Base-by-base conservation (phyloP, 2,329 filamentous ascomycete species). In the Pseudofabraea citricarpa region DNA sequence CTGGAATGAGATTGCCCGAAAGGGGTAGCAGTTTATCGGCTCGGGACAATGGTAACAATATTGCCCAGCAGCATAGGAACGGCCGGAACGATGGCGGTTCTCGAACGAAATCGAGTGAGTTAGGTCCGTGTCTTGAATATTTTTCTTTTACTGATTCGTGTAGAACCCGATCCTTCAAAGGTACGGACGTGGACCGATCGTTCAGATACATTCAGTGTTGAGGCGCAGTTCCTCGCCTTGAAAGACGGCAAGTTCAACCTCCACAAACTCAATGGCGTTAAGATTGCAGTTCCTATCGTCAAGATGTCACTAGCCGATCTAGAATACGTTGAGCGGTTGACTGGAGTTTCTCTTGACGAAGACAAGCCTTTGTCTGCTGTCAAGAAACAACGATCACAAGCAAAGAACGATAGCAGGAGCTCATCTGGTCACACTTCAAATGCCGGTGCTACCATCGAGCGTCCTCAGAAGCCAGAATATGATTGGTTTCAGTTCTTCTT, bases 401-500 rank as follows among this genome's bases (percentile, higher is more conserved):
- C 33, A 19, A 41, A 18, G 20, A 20, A 37, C 23, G 56, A 65
- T 49, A 56, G 59, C 24, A 46, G 42, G 36, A 42, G 33, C 10
- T 46, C 58, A 23, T n/a, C n/a, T n/a, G n/a, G n/a, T n/a, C n/a
- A n/a, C n/a, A 49, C 53, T 4, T 52, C 60, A 24, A 44, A 42
- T 45, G 71, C 77, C 7, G 84, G 84, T 10, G 83, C 78, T n/a
- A 75, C 75, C 2, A 69, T 89, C 23, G 75, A 85, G 52, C 68
- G 72, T 36, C 63, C 68, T 18, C 71, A 75, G 58, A 84, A 83
- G 64, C 74, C 85, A 1, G 84, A 93, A 37, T 95, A 97, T 62
- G 93, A 98, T 63, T 98, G 93, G 93, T 98, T 98, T 59, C 90
- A 96, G 61, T 97, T 98, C 70, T 98, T 98, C 73, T 71, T 98